These are phyloP conservation scores for Apophysomyces ossiformis DNA, from an alignment of 371 early-diverging fungal species.

Conservation along the genomic window DNA sequence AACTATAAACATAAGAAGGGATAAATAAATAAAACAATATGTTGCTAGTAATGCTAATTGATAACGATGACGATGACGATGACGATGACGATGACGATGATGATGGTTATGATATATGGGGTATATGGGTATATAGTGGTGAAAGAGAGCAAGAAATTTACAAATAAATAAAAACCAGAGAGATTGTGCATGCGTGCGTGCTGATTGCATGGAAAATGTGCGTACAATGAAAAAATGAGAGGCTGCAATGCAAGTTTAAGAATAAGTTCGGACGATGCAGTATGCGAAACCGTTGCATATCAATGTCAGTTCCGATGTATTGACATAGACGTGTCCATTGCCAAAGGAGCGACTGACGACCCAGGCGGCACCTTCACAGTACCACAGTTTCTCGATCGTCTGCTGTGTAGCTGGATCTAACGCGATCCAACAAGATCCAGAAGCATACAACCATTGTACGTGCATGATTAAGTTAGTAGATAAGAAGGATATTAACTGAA, in stretches of 20 bases:
- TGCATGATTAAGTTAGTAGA: slow-evolving; percentile 3
- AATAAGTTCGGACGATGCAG: slow-evolving; percentile 19
- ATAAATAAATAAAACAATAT: background rate
- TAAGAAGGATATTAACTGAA: background rate
- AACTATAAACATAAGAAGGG: background rate
- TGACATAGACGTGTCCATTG: slow-evolving; percentile 21
- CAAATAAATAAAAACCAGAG: background rate
- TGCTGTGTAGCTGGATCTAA: slow-evolving; percentile 24
- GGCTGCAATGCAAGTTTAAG: background rate
- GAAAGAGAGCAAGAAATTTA: background rate
- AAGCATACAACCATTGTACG: slow-evolving; percentile 29
- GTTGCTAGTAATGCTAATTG: background rate
- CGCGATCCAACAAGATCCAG: slow-evolving; percentile 28
- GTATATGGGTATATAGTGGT: background rate
- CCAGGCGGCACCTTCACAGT: slow-evolving; percentile 21
- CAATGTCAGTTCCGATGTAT: slow-evolving; percentile 23
- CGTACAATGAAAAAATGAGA: background rate
- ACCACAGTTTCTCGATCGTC: slow-evolving; percentile 23
- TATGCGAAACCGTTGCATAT: slow-evolving; percentile 22
- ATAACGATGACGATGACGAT: background rate
- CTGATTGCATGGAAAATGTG: background rate
- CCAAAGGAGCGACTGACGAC: slow-evolving; percentile 25
- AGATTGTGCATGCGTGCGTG: background rate
- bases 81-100: background rate
- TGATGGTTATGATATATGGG: background rate